phyloP scores from a whole-genome alignment of 177 flowering plant species.

The Vitis hybrid region DNA sequence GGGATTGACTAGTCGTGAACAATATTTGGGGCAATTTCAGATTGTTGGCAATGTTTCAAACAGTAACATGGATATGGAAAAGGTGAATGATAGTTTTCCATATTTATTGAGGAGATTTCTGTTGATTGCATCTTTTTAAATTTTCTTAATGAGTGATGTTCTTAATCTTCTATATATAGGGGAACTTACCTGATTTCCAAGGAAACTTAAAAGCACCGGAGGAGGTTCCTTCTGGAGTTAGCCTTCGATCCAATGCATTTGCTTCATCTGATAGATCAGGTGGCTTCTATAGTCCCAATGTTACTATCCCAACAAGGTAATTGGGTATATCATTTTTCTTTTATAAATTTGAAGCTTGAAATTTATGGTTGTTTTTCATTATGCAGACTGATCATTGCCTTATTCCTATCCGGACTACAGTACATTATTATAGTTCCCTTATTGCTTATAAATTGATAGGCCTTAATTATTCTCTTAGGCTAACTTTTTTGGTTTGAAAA shows the following conservation, averaged over 20 bases:
- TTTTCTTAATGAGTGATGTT: background rate
- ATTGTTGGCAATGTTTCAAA: constrained; percentile 16
- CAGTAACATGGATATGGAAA: constrained; percentile 19
- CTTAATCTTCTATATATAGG: constrained; percentile 13
- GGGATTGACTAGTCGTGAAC: constrained; percentile 16
- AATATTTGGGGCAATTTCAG: constrained; percentile 16
- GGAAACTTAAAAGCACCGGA: constrained; percentile 21
- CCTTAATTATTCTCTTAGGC: background rate
- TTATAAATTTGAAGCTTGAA: background rate
- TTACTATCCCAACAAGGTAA: constrained; percentile 31
- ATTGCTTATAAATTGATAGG: background rate
- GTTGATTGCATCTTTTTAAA: background rate
- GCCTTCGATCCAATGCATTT: constrained; percentile 13
- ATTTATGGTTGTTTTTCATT: background rate
- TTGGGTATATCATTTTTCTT: background rate
- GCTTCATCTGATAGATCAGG: constrained; percentile 15
- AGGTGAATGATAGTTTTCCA: constrained; percentile 21
- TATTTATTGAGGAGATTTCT: background rate
- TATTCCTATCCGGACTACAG: background rate
- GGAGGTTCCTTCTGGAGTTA: constrained; percentile 21
- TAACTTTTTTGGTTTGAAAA: background rate
- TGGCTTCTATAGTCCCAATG: constrained; percentile 15
- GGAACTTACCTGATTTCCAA: constrained; percentile 20
- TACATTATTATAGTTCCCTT: background rate
- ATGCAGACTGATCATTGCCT: background rate